phyloP scores from a whole-genome alignment of 371 early-diverging fungal species.

The Coemansia sp. region DNA sequence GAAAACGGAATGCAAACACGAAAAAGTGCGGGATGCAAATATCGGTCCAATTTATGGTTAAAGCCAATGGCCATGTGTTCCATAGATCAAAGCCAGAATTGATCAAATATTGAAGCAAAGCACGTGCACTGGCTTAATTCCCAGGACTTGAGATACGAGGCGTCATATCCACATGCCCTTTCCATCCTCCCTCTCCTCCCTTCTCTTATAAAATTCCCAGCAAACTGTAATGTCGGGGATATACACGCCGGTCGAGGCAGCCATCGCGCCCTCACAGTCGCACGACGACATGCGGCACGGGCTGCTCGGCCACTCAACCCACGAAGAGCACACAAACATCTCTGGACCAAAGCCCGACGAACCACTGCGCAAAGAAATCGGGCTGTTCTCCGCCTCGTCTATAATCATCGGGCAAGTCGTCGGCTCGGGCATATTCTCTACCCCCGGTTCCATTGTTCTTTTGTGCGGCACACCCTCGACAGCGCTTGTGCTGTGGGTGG shows the following conservation, averaged over 20 bases:
- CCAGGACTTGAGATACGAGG: too few species aligned
- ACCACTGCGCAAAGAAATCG: conserved; percentile 43
- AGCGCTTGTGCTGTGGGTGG: conserved; percentile 72
- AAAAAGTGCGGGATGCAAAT: not conserved
- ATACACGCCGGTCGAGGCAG: conserved; percentile 29
- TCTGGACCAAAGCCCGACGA: conserved; percentile 18
- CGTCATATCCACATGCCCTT: too few species aligned
- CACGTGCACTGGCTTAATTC: too few species aligned
- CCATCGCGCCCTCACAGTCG: conserved; percentile 7
- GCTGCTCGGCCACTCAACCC: not conserved
- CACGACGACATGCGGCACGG: conserved; percentile 9
- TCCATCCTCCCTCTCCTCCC: not conserved
- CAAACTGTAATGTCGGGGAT: conserved; percentile 11
- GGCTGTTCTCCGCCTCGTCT: conserved; percentile 57
- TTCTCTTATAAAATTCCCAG: not conserved
- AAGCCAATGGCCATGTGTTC: too few species aligned
- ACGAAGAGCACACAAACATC: not conserved
- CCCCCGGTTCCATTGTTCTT: conserved; percentile 69
- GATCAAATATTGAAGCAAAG: too few species aligned
- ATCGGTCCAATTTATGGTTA: too few species aligned
- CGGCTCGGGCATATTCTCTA: conserved; percentile 82
- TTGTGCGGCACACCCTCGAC: conserved; percentile 67
- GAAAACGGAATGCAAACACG: too few species aligned
- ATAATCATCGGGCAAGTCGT: conserved; percentile 74
- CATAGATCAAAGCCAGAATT: too few species aligned